Evolutionary conservation across 2,329 filamentous ascomycete species (phyloP).

Genomic region (Phoma sp.): DNA sequence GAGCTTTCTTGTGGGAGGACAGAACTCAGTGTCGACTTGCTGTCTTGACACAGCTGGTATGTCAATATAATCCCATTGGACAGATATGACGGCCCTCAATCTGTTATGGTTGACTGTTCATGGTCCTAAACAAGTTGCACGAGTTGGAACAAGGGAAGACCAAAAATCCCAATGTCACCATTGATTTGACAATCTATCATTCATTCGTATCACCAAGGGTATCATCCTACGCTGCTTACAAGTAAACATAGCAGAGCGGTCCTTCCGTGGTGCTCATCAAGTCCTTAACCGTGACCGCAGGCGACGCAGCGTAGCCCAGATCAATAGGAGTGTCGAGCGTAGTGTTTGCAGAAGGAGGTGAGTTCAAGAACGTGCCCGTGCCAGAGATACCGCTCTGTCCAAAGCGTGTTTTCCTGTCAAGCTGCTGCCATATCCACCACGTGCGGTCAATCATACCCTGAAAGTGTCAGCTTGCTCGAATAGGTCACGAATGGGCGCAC

Average conservation of each 20-base stretch:
- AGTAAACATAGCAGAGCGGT: conserved; percentile 45
- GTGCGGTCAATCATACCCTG: conserved; percentile 50
- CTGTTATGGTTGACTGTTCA: too few relatives aligned
- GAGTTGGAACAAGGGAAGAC: too few relatives aligned
- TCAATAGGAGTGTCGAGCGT: conserved; percentile 54
- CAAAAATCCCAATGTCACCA: too few relatives aligned
- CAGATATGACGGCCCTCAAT: neutral
- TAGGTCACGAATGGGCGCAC: conserved; percentile 1
- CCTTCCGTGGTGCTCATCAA: conserved; percentile 43
- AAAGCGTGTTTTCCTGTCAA: conserved; percentile 47
- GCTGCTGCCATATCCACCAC: conserved; percentile 51
- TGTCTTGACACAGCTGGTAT: neutral
- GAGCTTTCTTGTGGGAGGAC: neutral
- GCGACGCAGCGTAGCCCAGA: conserved; percentile 45
- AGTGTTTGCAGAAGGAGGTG: conserved; percentile 53
- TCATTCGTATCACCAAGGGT: neutral
- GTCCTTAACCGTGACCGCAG: conserved; percentile 29
- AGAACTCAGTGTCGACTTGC: neutral
- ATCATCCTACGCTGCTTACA: conserved; percentile 14
- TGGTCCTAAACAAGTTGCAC: neutral
- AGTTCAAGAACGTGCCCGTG: conserved; percentile 54
- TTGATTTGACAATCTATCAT: too few relatives aligned
- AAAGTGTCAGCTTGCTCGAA: neutral
- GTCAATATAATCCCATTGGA: neutral
- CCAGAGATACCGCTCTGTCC: conserved; percentile 47